These are phyloP conservation scores for Aspergillus hancockii DNA, from an alignment of 495 filamentous ascomycete genomes.

Conservation along the genomic window DNA sequence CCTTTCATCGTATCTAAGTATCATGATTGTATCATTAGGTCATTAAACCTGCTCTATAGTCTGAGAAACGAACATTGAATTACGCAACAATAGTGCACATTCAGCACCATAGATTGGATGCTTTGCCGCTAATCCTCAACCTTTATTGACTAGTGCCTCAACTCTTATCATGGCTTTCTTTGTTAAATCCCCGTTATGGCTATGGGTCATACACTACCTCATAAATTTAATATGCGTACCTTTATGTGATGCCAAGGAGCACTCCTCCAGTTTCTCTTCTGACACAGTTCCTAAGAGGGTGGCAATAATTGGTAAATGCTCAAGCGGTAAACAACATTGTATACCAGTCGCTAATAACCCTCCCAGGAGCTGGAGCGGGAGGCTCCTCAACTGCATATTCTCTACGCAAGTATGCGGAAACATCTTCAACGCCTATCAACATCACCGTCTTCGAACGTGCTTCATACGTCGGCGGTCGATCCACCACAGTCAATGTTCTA, in stretches of 20 bases:
- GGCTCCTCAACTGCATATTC: conserved; percentile 87
- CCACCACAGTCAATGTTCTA: conserved; percentile 83
- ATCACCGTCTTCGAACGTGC: conserved; percentile 89
- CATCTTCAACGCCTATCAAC: conserved; percentile 57
- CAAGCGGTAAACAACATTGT: conserved; percentile 3
- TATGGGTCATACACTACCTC: conserved; percentile 13
- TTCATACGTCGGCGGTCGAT: conserved; percentile 79
- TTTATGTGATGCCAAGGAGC: conserved; percentile 26
- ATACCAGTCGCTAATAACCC: neutral
- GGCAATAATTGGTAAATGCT: conserved; percentile 46
- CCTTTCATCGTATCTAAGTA: neutral
- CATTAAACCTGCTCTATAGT: neutral
- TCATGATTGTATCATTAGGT: neutral
- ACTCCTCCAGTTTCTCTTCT: conserved; percentile 22
- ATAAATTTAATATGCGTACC: conserved; percentile 18
- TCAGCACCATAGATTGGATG: neutral
- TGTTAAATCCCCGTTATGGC: neutral
- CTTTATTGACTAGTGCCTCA: neutral
- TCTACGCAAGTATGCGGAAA: conserved; percentile 65
- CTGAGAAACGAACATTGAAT: neutral
- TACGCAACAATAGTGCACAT: neutral
- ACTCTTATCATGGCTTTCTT: neutral
- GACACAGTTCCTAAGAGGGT: conserved; percentile 37
- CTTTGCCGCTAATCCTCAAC: neutral
- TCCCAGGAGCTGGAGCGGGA: conserved; percentile 81